Base-by-base conservation (phyloP, 1,284 basidiomycete species). In the Ustilago shanxiensis region DNA sequence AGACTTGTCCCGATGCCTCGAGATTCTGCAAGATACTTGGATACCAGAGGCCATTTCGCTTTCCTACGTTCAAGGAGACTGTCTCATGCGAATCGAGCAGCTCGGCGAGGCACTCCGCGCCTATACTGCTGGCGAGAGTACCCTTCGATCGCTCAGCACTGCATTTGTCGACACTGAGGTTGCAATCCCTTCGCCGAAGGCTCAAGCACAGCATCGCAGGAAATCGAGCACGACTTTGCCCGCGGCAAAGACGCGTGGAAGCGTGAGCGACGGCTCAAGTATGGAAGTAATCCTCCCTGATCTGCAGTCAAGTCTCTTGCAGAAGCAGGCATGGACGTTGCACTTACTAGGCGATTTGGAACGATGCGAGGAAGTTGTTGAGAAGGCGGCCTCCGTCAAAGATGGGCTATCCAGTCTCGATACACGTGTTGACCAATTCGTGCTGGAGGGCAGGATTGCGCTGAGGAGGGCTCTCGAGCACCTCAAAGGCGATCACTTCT, bases 401-500 rank as follows among this genome's bases (percentile, higher is more conserved):
- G 78, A 70, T 26, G 65, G 74, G 29, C 24, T 66, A 13, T 37
- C 49, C 3, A 60, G 59, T 0, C 31, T 60, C 35, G 67, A 71
- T 33, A 62, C 66, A 1, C 70, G 62, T 7, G 61, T 72, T 14
- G 72, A 80, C 13, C 70, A 75, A 13, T 65, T 66, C 50, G 59
- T 80, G 18, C 50, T 78, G 22, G 60, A 74, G 31, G 79, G 77
- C 33, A 68, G 70, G 22, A 70, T 81, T 41, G 65, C 79, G 5
- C 47, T 81, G 24, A 60, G 73, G 13, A 62, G 68, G 37, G 66
- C 76, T 9, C 65, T 76, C n/a, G 59, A 76, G 7, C 63, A 72
- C 51, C 70, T 84, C 45, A 66, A 76, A 35, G 61, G 44, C 16
- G 82, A 84, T 52, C 77, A 74, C 53, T 70, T 82, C 28, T 76